phyloP scores from a whole-genome alignment of 805 yeast species.

The Kazachstania bromeliacearum region DNA sequence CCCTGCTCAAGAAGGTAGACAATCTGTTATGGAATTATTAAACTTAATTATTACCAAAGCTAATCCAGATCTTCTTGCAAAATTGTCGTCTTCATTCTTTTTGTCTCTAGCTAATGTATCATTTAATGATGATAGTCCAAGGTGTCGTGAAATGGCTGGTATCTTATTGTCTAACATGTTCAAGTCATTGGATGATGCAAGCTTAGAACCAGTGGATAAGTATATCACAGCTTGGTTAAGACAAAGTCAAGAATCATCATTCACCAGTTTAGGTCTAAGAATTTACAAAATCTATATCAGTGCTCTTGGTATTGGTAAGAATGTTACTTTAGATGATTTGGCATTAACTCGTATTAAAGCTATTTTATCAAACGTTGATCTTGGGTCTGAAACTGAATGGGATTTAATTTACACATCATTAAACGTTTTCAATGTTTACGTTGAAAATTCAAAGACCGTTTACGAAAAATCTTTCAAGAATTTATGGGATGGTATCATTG shows the following conservation, averaged over 20 bases:
- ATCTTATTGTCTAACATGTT: slow-evolving; percentile 49
- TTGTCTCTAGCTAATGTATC: slow-evolving; percentile 71
- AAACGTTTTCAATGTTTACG: slow-evolving; percentile 38
- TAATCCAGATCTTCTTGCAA: slow-evolving; percentile 46
- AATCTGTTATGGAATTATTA: slow-evolving; percentile 82
- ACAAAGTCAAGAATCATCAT: slow-evolving; percentile 40
- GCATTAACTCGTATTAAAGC: slow-evolving; percentile 31
- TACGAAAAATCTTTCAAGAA: slow-evolving; percentile 27
- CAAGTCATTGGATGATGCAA: slow-evolving; percentile 35
- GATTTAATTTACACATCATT: slow-evolving; percentile 64
- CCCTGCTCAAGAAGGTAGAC: slow-evolving; percentile 78
- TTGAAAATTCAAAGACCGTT: slow-evolving; percentile 30
- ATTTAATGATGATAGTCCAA: slow-evolving; percentile 65
- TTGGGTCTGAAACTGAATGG: slow-evolving; percentile 53
- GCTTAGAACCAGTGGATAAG: slow-evolving; percentile 29
- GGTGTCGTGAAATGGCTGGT: slow-evolving; percentile 78
- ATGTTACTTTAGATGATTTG: slow-evolving; percentile 33
- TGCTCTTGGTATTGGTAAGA: slow-evolving; percentile 36
- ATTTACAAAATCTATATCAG: slow-evolving; percentile 54
- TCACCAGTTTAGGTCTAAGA: slow-evolving; percentile 66
- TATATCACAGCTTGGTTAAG: slow-evolving; percentile 51
- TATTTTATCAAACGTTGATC: slow-evolving; percentile 29
- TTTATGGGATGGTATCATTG: slow-evolving; percentile 45
- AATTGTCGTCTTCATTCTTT: slow-evolving; percentile 66
- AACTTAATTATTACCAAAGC: slow-evolving; percentile 61